Evolutionary conservation across 1,284 basidiomycete genomes (phyloP).

Genomic region (Malassezia pachydermatis): DNA sequence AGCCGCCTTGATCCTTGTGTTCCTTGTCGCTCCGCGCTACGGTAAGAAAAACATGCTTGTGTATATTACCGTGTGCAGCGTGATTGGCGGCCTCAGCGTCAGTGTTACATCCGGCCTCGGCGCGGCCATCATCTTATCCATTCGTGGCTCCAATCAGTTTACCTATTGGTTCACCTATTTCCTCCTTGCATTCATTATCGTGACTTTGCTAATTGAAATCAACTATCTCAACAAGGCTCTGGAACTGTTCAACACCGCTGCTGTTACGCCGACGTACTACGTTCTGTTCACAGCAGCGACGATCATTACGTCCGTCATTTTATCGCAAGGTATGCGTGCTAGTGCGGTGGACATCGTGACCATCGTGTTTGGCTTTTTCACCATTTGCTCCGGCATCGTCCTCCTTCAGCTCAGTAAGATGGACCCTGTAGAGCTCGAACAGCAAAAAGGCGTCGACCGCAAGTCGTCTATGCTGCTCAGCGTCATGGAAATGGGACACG

Average conservation of each 20-base stretch:
- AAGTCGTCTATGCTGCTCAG: constrained; percentile 39
- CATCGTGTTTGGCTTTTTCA: constrained; percentile 74
- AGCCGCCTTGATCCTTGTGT: constrained; percentile 39
- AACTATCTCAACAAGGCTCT: constrained; percentile 94
- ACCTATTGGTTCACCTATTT: constrained; percentile 54
- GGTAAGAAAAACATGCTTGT: constrained; percentile 90
- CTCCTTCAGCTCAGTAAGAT: constrained; percentile 88
- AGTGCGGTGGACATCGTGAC: constrained; percentile 58
- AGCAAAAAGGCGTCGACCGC: constrained; percentile 38
- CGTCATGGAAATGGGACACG: constrained; percentile 30
- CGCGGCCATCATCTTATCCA: constrained; percentile 74
- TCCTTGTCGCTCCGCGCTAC: constrained; percentile 73
- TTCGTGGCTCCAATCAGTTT: constrained; percentile 72
- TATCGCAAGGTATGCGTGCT: constrained; percentile 81
- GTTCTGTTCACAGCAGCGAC: constrained; percentile 75
- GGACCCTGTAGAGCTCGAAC: constrained; percentile 39
- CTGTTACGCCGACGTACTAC: constrained; percentile 71
- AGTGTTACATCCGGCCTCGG: constrained; percentile 91
- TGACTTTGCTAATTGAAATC: constrained; percentile 78
- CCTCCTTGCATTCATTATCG: constrained; percentile 67
- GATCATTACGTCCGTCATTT: constrained; percentile 53
- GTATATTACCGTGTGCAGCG: constrained; percentile 66
- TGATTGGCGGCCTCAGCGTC: constrained; percentile 93
- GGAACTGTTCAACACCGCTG: constrained; percentile 83
- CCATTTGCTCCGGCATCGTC: constrained; percentile 73